Conservation (phyloP, 768 basidiomycete genomes). For the Mycena latifolia region DNA sequence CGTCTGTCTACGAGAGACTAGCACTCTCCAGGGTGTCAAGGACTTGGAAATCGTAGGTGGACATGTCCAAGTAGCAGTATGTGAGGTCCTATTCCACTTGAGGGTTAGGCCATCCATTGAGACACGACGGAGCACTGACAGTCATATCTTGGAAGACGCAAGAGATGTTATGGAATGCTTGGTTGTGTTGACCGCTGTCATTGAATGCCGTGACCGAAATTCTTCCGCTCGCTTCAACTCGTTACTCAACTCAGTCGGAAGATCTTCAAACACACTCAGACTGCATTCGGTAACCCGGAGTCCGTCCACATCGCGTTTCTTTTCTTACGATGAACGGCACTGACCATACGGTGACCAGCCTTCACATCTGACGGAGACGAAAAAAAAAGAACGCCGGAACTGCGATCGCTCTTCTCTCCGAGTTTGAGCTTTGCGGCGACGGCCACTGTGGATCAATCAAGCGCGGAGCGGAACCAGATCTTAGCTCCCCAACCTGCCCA, state of each 20-base stretch:
- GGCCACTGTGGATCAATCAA: slow-evolving; percentile 1
- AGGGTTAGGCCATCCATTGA: not conserved
- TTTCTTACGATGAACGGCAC: not conserved
- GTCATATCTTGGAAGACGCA: not conserved
- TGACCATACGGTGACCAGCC: not conserved
- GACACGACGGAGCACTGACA: slow-evolving; percentile 12
- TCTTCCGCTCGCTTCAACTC: not conserved
- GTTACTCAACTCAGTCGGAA: too few species aligned
- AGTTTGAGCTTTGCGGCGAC: not conserved
- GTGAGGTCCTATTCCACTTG: slow-evolving; percentile 74
- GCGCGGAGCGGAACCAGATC: not conserved
- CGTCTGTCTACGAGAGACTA: too few species aligned
- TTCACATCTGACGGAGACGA: slow-evolving; percentile 1
- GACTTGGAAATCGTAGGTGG: slow-evolving; percentile 78
- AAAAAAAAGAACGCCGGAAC: not conserved
- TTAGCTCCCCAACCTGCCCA: not conserved
- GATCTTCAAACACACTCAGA: too few species aligned
- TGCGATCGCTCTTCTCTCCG: too few species aligned
- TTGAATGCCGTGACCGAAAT: not conserved
- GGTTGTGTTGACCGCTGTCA: not conserved
- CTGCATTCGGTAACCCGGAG: not conserved
- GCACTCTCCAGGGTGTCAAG: slow-evolving; percentile 81
- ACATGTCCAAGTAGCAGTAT: slow-evolving; percentile 90
- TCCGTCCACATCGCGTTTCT: not conserved
- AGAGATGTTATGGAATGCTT: not conserved